Evolutionary conservation across 768 basidiomycete genomes (phyloP).

Genomic region (Chalciporus pseudorubinellus): DNA sequence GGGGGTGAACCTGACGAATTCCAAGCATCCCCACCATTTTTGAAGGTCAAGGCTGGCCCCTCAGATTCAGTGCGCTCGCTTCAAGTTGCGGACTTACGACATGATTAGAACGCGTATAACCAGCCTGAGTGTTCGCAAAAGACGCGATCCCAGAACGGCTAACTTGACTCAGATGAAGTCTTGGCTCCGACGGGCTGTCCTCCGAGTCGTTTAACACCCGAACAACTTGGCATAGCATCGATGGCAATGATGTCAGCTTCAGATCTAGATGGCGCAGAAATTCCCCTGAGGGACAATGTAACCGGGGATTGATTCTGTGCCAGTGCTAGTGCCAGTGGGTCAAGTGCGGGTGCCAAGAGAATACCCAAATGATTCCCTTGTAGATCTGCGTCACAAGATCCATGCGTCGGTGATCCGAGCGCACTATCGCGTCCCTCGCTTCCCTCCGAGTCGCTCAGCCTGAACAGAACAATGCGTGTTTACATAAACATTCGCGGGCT

Average conservation of each 20-base stretch:
- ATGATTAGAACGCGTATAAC: background rate
- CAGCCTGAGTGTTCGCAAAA: background rate
- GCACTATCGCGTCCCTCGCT: background rate
- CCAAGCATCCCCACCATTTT: slow-evolving; percentile 1
- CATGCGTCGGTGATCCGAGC: background rate
- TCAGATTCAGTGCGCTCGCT: slow-evolving; percentile 3
- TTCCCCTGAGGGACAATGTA: background rate
- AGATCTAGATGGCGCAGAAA: background rate
- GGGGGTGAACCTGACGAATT: background rate
- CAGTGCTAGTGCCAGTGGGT: too few relatives aligned
- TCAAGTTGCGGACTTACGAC: slow-evolving; percentile 6
- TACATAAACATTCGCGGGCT: slow-evolving; percentile 1
- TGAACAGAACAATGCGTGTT: too few relatives aligned
- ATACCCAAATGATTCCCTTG: background rate
- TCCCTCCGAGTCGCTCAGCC: background rate
- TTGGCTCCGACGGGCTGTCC: background rate
- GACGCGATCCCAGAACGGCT: background rate
- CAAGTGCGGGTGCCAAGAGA: background rate
- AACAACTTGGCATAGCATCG: background rate
- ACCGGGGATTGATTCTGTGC: background rate
- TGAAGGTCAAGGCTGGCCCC: slow-evolving; percentile 6
- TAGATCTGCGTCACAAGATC: background rate
- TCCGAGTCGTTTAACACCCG: background rate
- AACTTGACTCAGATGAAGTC: background rate
- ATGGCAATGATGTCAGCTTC: background rate